Conservation (phyloP, 352 stramenopile genomes). For the Phytophthora hybrid region DNA sequence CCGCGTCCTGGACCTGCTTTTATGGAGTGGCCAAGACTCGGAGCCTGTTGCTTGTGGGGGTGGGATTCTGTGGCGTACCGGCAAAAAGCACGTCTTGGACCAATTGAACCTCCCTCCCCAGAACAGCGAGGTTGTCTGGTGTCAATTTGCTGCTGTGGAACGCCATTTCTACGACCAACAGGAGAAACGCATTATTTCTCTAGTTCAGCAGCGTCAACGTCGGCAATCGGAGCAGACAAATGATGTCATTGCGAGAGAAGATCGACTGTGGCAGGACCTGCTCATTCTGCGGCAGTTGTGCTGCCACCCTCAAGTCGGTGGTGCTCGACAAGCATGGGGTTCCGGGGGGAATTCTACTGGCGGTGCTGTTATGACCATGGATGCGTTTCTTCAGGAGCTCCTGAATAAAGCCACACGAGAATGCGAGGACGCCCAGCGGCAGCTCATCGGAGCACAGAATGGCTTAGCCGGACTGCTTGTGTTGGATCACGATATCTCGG, state of each 20-base stretch:
- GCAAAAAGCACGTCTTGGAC: conserved; percentile 74
- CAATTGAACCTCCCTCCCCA: conserved; percentile 74
- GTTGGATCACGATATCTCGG: conserved; percentile 36
- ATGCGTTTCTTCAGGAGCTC: conserved; percentile 79
- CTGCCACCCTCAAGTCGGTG: conserved; percentile 92
- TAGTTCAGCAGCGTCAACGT: conserved; percentile 47
- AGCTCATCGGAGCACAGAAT: conserved; percentile 80
- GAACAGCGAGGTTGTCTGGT: conserved; percentile 65
- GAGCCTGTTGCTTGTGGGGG: conserved; percentile 28
- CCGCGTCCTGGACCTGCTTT: conserved; percentile 58
- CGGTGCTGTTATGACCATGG: conserved; percentile 75
- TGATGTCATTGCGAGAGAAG: conserved; percentile 46
- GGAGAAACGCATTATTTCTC: conserved; percentile 55
- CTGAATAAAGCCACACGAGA: conserved; percentile 71
- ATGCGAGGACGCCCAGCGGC: conserved; percentile 85
- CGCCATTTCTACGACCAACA: conserved; percentile 81
- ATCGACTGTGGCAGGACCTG: conserved; percentile 71
- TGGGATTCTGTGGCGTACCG: conserved; percentile 79
- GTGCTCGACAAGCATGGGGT: conserved; percentile 33
- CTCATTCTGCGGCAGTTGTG: conserved; percentile 91
- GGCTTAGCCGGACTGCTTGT: conserved; percentile 64
- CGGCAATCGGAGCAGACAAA: conserved; percentile 16
- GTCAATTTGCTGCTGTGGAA: conserved; percentile 80
- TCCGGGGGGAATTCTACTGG: conserved; percentile 15
- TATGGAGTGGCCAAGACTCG: conserved; percentile 45